phyloP scores from a whole-genome alignment of 108 stramenopile genomes.

The Fistulifera solaris region DNA sequence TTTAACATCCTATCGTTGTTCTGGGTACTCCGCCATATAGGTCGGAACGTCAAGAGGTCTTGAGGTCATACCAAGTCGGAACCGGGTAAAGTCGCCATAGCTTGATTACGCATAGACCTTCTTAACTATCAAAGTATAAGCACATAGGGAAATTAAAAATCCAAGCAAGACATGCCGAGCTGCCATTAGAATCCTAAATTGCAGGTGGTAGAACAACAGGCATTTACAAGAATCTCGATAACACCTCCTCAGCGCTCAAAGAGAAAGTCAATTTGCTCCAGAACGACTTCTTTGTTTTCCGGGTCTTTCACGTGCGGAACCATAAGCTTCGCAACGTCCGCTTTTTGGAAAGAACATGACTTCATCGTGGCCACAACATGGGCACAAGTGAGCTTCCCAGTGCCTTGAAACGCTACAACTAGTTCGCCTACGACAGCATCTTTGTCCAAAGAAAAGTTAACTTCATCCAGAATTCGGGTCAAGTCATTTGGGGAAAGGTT shows the following conservation, averaged over 20 bases:
- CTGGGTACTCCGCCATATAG: no score
- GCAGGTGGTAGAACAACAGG: no score
- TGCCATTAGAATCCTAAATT: no score
- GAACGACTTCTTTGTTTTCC: constrained; percentile 13
- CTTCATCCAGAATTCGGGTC: neutral
- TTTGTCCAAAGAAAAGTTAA: constrained; percentile 13
- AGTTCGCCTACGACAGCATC: constrained; percentile 8
- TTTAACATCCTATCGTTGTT: no score
- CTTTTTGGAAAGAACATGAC: constrained; percentile 5
- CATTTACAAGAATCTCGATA: no score
- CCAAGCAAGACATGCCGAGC: no score
- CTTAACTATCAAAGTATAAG: no score
- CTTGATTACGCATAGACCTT: no score
- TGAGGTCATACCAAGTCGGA: no score
- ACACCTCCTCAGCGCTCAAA: constrained; percentile 8
- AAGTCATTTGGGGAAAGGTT: constrained; percentile 7
- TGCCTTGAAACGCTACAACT: neutral
- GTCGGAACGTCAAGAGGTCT: no score
- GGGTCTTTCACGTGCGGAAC: constrained; percentile 18
- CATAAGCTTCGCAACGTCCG: constrained; percentile 11
- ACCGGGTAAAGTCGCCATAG: no score
- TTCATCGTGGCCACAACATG: constrained; percentile 10
- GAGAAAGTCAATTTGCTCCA: constrained; percentile 6
- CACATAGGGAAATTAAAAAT: no score
- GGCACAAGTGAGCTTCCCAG: constrained; percentile 5